Conservation (phyloP, 2,329 filamentous ascomycete species). For the Apiospora marii region DNA sequence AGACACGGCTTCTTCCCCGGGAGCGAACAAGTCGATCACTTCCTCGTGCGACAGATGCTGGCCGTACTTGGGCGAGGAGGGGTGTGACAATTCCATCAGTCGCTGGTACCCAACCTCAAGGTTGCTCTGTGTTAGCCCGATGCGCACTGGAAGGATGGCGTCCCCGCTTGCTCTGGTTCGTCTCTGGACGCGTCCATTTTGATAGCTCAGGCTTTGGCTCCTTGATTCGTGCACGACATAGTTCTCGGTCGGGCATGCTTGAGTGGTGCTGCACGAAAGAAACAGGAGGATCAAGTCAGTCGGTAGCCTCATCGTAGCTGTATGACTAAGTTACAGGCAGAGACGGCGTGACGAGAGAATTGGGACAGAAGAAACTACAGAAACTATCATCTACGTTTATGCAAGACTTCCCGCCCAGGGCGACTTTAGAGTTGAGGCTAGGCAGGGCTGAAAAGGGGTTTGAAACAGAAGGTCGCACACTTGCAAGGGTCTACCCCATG, state of each 20-base stretch:
- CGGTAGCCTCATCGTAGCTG: not conserved
- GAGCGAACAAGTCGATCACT: slow-evolving; percentile 24
- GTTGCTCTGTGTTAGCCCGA: slow-evolving; percentile 25
- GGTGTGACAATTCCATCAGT: slow-evolving; percentile 19
- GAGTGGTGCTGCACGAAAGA: not conserved
- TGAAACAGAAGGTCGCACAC: not conserved
- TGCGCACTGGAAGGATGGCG: slow-evolving; percentile 23
- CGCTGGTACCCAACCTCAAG: slow-evolving; percentile 16
- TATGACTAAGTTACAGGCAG: not conserved
- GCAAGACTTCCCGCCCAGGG: not conserved
- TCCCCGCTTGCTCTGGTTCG: not conserved
- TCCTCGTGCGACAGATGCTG: slow-evolving; percentile 24
- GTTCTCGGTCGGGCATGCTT: not conserved
- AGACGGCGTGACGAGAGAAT: not conserved
- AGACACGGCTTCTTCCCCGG: slow-evolving; percentile 22
- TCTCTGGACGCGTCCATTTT: not conserved
- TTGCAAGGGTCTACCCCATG: not conserved
- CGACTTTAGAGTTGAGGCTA: not conserved
- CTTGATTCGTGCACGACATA: slow-evolving; percentile 7
- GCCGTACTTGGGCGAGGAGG: slow-evolving; percentile 18
- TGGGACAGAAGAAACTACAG: not conserved
- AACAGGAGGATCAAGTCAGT: not conserved
- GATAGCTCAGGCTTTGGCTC: not conserved
- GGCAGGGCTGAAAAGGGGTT: not conserved
- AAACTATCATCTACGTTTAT: not conserved